Evolutionary conservation across 2,329 filamentous ascomycete species (phyloP).

Genomic region (Ophiostoma tasmaniense): DNA sequence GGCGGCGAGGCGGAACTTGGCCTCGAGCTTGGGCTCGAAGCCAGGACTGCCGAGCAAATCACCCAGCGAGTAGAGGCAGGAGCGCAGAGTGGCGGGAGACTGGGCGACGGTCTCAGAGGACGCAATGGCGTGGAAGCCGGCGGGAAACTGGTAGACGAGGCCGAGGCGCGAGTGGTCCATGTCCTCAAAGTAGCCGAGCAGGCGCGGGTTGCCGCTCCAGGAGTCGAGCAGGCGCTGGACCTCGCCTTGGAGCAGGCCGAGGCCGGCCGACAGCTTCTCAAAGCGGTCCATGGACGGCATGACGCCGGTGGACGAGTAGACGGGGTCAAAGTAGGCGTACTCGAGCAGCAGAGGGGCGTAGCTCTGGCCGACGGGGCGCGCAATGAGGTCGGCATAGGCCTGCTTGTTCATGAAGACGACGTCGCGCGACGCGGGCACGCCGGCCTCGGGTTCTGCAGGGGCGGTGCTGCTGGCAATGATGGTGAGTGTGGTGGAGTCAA

Average conservation of each 20-base stretch:
- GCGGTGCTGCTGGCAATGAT: conserved; percentile 30
- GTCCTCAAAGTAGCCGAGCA: conserved; percentile 68
- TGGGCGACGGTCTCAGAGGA: conserved; percentile 21
- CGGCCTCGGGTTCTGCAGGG: conserved; percentile 27
- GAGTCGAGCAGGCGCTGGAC: conserved; percentile 38
- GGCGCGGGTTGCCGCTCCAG: conserved; percentile 53
- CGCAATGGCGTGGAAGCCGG: conserved; percentile 50
- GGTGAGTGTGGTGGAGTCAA: conserved; percentile 46
- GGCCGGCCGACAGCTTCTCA: conserved; percentile 51
- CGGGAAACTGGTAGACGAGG: conserved; percentile 65
- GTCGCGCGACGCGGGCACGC: conserved; percentile 30
- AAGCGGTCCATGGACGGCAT: conserved; percentile 57
- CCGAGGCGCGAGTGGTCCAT: conserved; percentile 61
- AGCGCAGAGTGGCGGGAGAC: conserved; percentile 40
- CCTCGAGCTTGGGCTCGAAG: conserved; percentile 57
- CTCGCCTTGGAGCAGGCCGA: conserved; percentile 42
- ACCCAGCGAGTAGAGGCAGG: conserved; percentile 45
- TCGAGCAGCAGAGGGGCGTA: conserved; percentile 59
- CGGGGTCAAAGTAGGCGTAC: conserved; percentile 56
- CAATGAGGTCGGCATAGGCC: conserved; percentile 41
- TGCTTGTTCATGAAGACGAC: conserved; percentile 45
- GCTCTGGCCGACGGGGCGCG: conserved; percentile 32
- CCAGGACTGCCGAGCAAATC: conserved; percentile 44
- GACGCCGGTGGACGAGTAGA: conserved; percentile 54
- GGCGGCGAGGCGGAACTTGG: conserved; percentile 65